Conservation (phyloP, 805 yeast species). For the Barnettozyma populi region DNA sequence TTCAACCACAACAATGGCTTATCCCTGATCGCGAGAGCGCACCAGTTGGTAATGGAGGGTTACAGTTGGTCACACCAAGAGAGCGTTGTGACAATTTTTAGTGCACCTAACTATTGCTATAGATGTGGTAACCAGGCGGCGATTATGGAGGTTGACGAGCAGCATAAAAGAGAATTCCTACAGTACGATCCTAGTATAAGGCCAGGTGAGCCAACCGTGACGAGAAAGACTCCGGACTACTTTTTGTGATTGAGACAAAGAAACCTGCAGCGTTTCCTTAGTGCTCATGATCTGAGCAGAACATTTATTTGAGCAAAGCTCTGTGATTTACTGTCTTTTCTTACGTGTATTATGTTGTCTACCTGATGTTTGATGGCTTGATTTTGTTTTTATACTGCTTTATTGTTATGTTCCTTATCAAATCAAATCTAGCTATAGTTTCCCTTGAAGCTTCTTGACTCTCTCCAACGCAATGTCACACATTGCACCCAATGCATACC, state of each 20-base stretch:
- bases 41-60: slow-evolving; percentile 97
- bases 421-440: neutral
- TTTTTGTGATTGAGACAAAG: slow-evolving; percentile 49
- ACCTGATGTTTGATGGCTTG: neutral
- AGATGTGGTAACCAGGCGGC: slow-evolving; percentile 99
- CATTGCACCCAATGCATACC: slow-evolving; percentile 78
- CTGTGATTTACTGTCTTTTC: neutral
- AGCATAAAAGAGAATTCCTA: slow-evolving; percentile 82
- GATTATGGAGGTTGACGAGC: slow-evolving; percentile 95
- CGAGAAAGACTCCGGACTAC: slow-evolving; percentile 95
- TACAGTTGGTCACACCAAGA: slow-evolving; percentile 93
- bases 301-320: neutral
- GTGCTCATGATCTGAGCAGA: neutral
- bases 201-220: slow-evolving; percentile 97
- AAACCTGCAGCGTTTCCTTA: neutral
- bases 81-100: slow-evolving; percentile 86
- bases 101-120: slow-evolving; percentile 95
- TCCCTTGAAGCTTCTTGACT: slow-evolving; percentile 40
- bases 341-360: neutral
- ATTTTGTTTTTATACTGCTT: neutral
- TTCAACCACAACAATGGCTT: slow-evolving; percentile 88
- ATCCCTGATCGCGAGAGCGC: slow-evolving; percentile 86
- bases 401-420: neutral
- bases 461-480: slow-evolving; percentile 87
- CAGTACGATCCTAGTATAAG: slow-evolving; percentile 96